Percentiles rank a stretch among this genome's conserved stretches.
These are phyloP conservation scores for Xylariaceae sp. DNA, from an alignment of 2,329 filamentous ascomycete species.

Conservation along the genomic window DNA sequence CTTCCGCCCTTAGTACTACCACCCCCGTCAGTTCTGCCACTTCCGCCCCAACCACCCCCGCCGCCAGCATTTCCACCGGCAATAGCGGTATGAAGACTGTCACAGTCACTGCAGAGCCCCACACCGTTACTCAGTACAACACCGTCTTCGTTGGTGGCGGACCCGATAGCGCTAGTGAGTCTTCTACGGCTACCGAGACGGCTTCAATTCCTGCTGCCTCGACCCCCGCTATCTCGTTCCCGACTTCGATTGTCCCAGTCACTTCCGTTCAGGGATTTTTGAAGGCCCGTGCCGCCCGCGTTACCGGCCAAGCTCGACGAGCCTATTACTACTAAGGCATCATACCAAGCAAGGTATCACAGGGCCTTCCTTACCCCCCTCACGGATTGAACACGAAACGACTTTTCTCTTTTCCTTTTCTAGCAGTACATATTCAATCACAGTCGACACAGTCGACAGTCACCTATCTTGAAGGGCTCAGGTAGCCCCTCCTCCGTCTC, in stretches of 20 bases:
- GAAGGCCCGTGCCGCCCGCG: constrained; percentile 15
- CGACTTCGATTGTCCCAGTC: constrained; percentile 22
- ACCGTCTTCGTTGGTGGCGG: constrained; percentile 33
- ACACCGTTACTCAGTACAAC: constrained; percentile 35
- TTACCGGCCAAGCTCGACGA: constrained; percentile 25
- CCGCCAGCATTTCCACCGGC: constrained; percentile 13
- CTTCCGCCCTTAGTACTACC: constrained; percentile 7
- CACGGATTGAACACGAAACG: no score
- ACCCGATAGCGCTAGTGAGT: not conserved
- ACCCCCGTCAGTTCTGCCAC: no score
- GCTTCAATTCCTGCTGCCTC: not conserved
- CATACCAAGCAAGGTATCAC: not conserved
- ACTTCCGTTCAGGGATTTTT: constrained; percentile 26
- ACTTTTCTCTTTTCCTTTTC: no score
- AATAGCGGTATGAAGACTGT: constrained; percentile 35
- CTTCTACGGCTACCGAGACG: constrained; percentile 3
- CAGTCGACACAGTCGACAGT: no score
- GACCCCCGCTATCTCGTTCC: constrained; percentile 1
- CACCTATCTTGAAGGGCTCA: no score
- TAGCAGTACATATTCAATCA: no score
- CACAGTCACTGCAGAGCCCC: constrained; percentile 37
- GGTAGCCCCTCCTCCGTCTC: no score
- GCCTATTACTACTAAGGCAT: not conserved
- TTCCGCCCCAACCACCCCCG: no score
- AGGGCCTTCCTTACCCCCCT: no score